A percentile compares a stretch with the other conserved stretches of the same genome.
These are phyloP conservation scores for Tetrapisispora iriomotensis DNA, from an alignment of 805 yeast species.

Conservation along the genomic window DNA sequence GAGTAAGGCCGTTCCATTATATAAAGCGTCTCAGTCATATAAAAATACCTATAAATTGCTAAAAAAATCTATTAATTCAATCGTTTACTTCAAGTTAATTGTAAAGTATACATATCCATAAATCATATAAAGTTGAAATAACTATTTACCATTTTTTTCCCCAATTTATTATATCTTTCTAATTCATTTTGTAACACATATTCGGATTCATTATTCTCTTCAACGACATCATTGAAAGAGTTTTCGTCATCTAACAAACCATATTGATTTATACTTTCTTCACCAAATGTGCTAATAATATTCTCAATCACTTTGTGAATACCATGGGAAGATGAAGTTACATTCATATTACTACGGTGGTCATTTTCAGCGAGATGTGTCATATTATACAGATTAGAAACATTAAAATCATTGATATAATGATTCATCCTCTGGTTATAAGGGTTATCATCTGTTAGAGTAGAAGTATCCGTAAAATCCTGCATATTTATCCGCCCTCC, in stretches of 20 bases:
- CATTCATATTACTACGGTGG: neutral
- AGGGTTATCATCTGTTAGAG: no score
- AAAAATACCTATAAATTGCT: no score
- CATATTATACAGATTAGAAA: neutral
- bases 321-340: constrained; percentile 1
- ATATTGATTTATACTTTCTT: constrained; percentile 1
- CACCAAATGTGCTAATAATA: constrained; percentile 1
- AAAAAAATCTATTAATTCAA: no score
- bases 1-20: no score
- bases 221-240: neutral
- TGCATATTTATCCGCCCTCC: neutral
- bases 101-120: no score
- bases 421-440: neutral
- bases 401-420: neutral
- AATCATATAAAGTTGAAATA: constrained; percentile 9
- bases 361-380: neutral
- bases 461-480: neutral
- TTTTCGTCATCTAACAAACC: neutral
- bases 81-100: no score
- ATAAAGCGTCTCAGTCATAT: no score
- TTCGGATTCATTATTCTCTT: constrained; percentile 3
- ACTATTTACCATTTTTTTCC: constrained; percentile 11
- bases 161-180: constrained; percentile 16
- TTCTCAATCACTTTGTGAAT: constrained; percentile 1
- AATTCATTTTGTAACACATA: constrained; percentile 16